phyloP scores from a whole-genome alignment of 805 yeast genomes.

The Spathaspora girioi region DNA sequence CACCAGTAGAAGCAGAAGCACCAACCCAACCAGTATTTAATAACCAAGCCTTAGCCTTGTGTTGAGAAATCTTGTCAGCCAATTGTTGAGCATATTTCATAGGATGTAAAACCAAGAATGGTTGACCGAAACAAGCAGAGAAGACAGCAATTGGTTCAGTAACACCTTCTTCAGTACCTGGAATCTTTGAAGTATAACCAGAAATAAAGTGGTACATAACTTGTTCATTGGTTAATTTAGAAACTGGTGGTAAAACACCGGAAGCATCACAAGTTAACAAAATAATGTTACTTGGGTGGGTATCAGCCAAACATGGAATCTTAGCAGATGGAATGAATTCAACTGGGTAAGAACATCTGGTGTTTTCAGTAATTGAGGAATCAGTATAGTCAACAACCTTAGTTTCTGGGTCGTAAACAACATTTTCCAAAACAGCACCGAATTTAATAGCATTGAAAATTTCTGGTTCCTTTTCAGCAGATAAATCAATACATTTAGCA shows the following conservation, averaged over 20 bases:
- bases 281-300: slow-evolving; percentile 89
- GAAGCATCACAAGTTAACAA: slow-evolving; percentile 96
- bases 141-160: slow-evolving; percentile 98
- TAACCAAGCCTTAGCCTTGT: slow-evolving; percentile 92
- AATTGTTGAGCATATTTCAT: slow-evolving; percentile 96
- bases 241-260: slow-evolving; percentile 96
- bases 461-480: slow-evolving; percentile 94
- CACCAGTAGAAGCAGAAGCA: slow-evolving; percentile 85
- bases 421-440: slow-evolving; percentile 93
- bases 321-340: slow-evolving; percentile 95
- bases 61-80: slow-evolving; percentile 84
- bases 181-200: slow-evolving; percentile 99
- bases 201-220: slow-evolving; percentile 99
- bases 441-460: slow-evolving; percentile 91
- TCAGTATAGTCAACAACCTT: slow-evolving; percentile 86
- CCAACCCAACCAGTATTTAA: slow-evolving; percentile 99
- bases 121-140: slow-evolving; percentile 99
- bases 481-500: slow-evolving; percentile 91
- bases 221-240: slow-evolving; percentile 88
- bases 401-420: slow-evolving; percentile 72
- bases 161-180: slow-evolving; percentile 98
- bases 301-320: slow-evolving; percentile 87
- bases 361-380: slow-evolving; percentile 86
- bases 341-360: slow-evolving; percentile 98
- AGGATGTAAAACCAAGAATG: slow-evolving; percentile 96